A percentile compares a stretch with the other conserved stretches of the same genome.
phyloP scores from a whole-genome alignment of 2,329 filamentous ascomycete species.

The Ophiostoma quercus region DNA sequence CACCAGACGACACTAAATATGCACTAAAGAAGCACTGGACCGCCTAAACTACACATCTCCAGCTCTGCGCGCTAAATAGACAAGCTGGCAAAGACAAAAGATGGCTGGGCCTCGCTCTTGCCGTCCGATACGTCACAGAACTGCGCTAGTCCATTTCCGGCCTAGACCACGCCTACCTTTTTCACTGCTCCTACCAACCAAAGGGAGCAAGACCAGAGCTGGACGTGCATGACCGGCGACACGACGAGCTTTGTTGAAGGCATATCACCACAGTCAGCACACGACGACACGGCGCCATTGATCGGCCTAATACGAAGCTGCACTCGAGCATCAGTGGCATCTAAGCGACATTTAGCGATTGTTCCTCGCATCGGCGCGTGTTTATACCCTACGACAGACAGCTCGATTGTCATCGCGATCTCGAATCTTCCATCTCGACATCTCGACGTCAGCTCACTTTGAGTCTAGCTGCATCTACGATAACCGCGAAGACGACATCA shows the following conservation, averaged over 20 bases:
- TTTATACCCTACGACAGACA: neutral
- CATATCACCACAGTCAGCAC: neutral
- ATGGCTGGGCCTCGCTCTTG: constrained; percentile 15
- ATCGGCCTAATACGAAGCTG: neutral
- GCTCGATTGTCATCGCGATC: neutral
- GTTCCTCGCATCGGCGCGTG: neutral
- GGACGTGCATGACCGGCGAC: neutral
- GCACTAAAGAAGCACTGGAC: neutral
- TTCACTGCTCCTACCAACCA: constrained; percentile 10
- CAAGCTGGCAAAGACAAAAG: neutral
- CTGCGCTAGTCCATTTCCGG: neutral
- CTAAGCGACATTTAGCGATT: neutral
- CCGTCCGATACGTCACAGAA: constrained; percentile 22
- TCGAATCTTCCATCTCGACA: too few relatives aligned
- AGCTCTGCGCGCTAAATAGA: neutral
- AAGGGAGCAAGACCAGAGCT: constrained; percentile 1
- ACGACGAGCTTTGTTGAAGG: neutral
- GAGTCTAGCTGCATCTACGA: neutral
- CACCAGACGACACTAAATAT: too few relatives aligned
- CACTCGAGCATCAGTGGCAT: neutral
- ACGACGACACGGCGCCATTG: neutral
- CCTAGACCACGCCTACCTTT: neutral
- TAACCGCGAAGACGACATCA: too few relatives aligned
- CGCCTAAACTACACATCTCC: neutral
- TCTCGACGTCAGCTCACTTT: too few relatives aligned